A percentile compares a stretch with the other conserved stretches of the same genome.
These are phyloP conservation scores for Apiospora saccharicola DNA, from an alignment of 2,329 filamentous ascomycete species.

Conservation along the genomic window DNA sequence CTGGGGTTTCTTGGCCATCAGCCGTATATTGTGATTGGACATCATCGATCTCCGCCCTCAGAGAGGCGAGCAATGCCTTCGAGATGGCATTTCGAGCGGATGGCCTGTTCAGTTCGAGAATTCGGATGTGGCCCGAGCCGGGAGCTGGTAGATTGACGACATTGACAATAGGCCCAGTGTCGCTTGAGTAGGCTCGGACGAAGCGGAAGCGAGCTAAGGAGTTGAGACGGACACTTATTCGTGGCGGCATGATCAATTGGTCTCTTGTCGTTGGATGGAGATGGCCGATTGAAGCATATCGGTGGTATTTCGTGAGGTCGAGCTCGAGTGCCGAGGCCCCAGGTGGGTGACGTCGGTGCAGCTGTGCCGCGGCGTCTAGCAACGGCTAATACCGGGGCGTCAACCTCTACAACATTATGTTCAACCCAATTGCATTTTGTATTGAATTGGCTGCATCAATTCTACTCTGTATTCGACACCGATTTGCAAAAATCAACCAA, in stretches of 20 bases:
- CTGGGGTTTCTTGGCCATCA: constrained; percentile 59
- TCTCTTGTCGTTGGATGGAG: neutral
- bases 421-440: neutral
- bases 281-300: constrained; percentile 1
- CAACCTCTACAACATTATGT: neutral
- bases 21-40: constrained; percentile 70
- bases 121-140: constrained; percentile 81
- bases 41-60: constrained; percentile 75
- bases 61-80: constrained; percentile 72
- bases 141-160: constrained; percentile 79
- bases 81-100: constrained; percentile 91
- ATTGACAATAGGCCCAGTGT: constrained; percentile 64
- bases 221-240: constrained; percentile 34
- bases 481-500: no score
- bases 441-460: neutral
- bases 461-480: neutral
- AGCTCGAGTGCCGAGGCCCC: neutral
- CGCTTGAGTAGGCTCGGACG: constrained; percentile 51
- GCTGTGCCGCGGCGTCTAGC: constrained; percentile 23
- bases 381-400: constrained; percentile 24
- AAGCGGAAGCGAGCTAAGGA: constrained; percentile 31
- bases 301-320: neutral
- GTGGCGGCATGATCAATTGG: constrained; percentile 36
- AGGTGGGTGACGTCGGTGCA: constrained; percentile 13
- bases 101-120: constrained; percentile 88